Evolutionary conservation across 2,329 filamentous ascomycete genomes (phyloP), one percentile per base, ranked within the genome.

Genomic region (Knufia petricola): DNA sequence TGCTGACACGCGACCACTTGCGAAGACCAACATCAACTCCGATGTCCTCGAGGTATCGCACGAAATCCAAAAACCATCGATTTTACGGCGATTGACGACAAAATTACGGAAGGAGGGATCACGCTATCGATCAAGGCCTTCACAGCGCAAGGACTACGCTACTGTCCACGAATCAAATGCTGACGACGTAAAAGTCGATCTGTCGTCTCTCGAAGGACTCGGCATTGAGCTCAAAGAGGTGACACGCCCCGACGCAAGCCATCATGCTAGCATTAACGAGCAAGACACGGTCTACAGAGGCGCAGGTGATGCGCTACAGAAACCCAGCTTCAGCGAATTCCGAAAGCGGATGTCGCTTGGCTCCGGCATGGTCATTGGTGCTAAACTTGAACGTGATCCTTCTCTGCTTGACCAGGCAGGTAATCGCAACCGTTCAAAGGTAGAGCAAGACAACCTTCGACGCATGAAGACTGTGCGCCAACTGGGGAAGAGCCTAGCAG

Each of bases 401-500:
- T 55, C 55, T 7, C 53, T 48, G 31, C 19, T 52, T 20, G 32
- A 28, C 15, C 12, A 30, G 12, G 24, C 12, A 4, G 30, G 28
- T 12, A 3, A 23, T 9, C 20, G 31, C 2, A 24, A 19, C 4
- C 17, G 7, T 13, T 38, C 26, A 6, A 41, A 24, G n/a, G 26
- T 15, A 23, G 19, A n/a, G 32, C 13, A 40, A n/a, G 40, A 49
- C 13, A 26, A 57, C 24, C 50, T 52, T 20, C 20, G 36, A 19
- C 50, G 57, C 41, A 50, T 48, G 47, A 55, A 56, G 24, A 62
- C 59, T 3, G 55, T 63, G 20, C 60, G 62, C 4, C 56, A 63
- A 23, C 61, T 66, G 31, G 69, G 67, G 2, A 67, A 69, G 48
- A 61, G 63, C 39, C 63, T 67, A 26, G 70, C 69, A 1, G 63